Conservation (phyloP, 768 basidiomycete genomes). For the Lepiota subincarnata region DNA sequence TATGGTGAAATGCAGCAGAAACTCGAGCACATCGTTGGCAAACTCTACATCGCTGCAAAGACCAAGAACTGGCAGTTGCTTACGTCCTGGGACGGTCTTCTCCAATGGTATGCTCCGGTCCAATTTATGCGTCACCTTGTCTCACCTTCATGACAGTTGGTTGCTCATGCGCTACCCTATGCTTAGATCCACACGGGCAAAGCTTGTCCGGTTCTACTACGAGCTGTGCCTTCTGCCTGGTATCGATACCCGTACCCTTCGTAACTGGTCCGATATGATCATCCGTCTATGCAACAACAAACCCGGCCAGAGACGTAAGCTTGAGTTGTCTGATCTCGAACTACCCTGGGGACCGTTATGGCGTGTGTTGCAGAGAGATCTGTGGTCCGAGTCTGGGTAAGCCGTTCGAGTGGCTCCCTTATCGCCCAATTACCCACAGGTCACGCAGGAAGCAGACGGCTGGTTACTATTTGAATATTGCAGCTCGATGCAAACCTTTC, state of each 20-base stretch:
- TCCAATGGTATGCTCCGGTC: slow-evolving; percentile 60
- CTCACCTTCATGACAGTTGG: slow-evolving; percentile 48
- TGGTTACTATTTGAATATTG: slow-evolving; percentile 48
- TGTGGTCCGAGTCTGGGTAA: slow-evolving; percentile 67
- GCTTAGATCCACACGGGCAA: slow-evolving; percentile 60
- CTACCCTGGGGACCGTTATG: slow-evolving; percentile 78
- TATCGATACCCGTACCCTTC: slow-evolving; percentile 64
- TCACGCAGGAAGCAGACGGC: slow-evolving; percentile 63
- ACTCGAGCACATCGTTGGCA: slow-evolving; percentile 65
- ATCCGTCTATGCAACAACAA: slow-evolving; percentile 66
- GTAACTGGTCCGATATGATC: slow-evolving; percentile 78
- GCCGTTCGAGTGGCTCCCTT: slow-evolving; percentile 52
- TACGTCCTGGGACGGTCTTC: slow-evolving; percentile 73
- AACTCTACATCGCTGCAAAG: slow-evolving; percentile 66
- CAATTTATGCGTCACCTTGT: background rate
- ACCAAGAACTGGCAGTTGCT: slow-evolving; percentile 72
- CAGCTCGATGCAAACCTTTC: slow-evolving; percentile 69
- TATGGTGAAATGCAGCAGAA: slow-evolving; percentile 66
- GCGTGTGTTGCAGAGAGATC: slow-evolving; percentile 65
- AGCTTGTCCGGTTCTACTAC: slow-evolving; percentile 72
- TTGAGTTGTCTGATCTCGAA: slow-evolving; percentile 62
- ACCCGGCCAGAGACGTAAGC: slow-evolving; percentile 58
- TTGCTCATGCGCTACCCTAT: slow-evolving; percentile 79
- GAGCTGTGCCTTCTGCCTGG: slow-evolving; percentile 76
- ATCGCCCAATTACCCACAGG: slow-evolving; percentile 31